Conservation (phyloP, 192 early-diverging fungal species). For the Rhizoclosmatium globosum region DNA sequence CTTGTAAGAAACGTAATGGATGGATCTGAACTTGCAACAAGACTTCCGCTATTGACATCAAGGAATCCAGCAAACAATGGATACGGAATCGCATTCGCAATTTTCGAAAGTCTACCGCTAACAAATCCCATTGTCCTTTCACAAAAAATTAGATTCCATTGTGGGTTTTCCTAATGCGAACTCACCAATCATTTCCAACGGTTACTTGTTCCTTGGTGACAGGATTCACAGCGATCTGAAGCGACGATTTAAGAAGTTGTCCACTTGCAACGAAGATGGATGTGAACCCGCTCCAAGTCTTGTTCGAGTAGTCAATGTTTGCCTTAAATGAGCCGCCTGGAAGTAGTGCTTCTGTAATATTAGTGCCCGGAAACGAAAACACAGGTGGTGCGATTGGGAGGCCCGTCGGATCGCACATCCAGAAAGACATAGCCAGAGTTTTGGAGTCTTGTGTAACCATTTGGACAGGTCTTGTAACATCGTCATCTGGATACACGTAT, state of each 20-base stretch:
- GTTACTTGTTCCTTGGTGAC: neutral
- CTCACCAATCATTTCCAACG: conserved; percentile 9
- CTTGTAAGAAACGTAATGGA: neutral
- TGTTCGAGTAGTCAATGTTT: conserved; percentile 9
- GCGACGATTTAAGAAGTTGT: neutral
- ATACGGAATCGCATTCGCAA: neutral
- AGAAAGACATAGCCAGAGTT: neutral
- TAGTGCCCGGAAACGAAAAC: neutral
- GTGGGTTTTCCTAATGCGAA: neutral
- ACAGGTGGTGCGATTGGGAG: neutral
- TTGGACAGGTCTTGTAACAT: neutral
- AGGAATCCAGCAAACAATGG: neutral
- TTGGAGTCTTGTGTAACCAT: conserved; percentile 2
- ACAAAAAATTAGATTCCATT: no score
- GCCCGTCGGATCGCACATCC: neutral
- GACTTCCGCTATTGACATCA: neutral
- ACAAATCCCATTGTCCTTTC: neutral
- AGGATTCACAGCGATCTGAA: conserved; percentile 5
- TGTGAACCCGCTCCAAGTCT: neutral
- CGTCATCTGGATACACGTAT: conserved; percentile 4
- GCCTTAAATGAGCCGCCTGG: neutral
- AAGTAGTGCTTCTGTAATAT: neutral
- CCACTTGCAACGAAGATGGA: neutral
- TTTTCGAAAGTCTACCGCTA: neutral
- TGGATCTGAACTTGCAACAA: neutral